Conservation (phyloP, 345 rosid genomes). For the Noccaea caerulescens region DNA sequence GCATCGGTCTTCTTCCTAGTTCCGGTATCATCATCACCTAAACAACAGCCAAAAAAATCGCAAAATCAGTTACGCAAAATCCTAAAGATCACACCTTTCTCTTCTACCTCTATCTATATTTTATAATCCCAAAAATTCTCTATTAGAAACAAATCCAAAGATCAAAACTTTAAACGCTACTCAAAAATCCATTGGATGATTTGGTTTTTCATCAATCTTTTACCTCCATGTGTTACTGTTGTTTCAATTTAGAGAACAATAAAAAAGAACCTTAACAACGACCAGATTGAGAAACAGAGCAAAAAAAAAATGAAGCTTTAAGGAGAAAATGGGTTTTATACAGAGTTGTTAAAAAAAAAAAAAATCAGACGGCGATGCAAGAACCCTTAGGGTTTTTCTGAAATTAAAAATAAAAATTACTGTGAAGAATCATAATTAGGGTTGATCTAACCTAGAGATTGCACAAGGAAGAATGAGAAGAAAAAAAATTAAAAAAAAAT, state of each 20-base stretch:
- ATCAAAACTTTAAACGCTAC: conserved; percentile 49
- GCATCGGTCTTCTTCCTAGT: conserved; percentile 65
- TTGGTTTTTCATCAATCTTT: conserved; percentile 14
- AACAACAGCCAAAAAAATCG: conserved; percentile 21
- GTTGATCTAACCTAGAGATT: conserved; percentile 31
- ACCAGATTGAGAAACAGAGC: conserved; percentile 20
- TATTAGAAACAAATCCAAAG: conserved; percentile 38
- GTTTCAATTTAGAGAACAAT: conserved; percentile 18
- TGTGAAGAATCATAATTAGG: conserved; percentile 24
- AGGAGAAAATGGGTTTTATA: conserved; percentile 32
- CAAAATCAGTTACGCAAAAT: conserved; percentile 18
- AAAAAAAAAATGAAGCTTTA: neutral
- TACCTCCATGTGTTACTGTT: conserved; percentile 16
- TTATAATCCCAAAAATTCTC: conserved; percentile 40
- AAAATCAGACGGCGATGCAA: conserved; percentile 85
- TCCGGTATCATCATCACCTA: conserved; percentile 61
- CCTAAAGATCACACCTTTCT: conserved; percentile 40
- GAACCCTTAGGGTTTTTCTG: conserved; percentile 89
- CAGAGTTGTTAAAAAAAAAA: conserved; percentile 44
- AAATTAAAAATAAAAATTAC: conserved; percentile 36
- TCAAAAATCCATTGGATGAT: conserved; percentile 35
- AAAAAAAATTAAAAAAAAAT: neutral
- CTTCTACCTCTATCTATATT: conserved; percentile 32
- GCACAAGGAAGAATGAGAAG: neutral
- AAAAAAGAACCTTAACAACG: conserved; percentile 16